phyloP scores from a whole-genome alignment of 2,329 filamentous ascomycete species.

The Phialocephala subalpina region DNA sequence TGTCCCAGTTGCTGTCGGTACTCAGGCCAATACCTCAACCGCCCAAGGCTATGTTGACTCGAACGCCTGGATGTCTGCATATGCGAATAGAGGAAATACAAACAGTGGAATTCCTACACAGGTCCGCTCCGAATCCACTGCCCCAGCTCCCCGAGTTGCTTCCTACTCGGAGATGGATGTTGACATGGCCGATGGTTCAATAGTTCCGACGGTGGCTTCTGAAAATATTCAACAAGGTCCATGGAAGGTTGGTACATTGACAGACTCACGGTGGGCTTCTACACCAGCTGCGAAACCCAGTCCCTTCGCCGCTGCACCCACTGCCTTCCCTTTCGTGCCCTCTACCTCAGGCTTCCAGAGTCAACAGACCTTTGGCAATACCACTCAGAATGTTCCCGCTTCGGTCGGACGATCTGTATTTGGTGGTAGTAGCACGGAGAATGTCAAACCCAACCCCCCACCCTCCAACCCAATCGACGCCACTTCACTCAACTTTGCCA shows the following conservation, averaged over 20 bases:
- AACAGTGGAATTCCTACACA: not conserved
- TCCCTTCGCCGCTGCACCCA: not conserved
- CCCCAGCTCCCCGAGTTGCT: not conserved
- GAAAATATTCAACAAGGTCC: not conserved
- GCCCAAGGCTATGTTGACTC: slow-evolving; percentile 4
- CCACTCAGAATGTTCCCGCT: not conserved
- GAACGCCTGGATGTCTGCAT: not conserved
- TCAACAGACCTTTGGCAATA: not conserved
- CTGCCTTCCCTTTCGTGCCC: not conserved
- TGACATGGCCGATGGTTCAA: slow-evolving; percentile 6
- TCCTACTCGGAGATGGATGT: slow-evolving; percentile 8
- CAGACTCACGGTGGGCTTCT: not conserved
- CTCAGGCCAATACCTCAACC: not conserved
- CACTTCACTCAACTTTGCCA: not conserved
- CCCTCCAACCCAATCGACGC: not conserved
- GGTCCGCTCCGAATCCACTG: not conserved
- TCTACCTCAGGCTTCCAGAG: not conserved
- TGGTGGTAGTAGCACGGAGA: not conserved
- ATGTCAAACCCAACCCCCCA: not conserved
- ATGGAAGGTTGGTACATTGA: not conserved
- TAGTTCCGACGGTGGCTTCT: not conserved
- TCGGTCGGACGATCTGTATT: not conserved
- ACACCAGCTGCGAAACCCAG: not conserved
- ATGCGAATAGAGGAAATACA: not conserved
- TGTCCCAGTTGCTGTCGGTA: not conserved